Evolutionary conservation across 2,329 filamentous ascomycete genomes (phyloP).

Genomic region (Sphaerulina vaccinii): DNA sequence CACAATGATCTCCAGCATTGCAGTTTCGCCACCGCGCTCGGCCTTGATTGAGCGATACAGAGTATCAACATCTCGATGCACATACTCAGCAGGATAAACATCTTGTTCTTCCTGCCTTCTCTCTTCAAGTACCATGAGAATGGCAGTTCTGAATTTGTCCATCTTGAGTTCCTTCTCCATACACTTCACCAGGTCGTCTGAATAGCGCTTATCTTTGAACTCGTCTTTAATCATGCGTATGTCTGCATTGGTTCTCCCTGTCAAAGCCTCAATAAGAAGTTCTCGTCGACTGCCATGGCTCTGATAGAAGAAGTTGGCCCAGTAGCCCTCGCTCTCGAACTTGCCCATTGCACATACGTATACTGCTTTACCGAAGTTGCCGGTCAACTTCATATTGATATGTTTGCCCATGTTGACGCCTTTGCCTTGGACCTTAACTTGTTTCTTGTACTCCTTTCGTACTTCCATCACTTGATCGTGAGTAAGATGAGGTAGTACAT

Average conservation of each 20-base stretch:
- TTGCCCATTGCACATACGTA: slow-evolving; percentile 85
- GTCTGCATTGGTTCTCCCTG: slow-evolving; percentile 87
- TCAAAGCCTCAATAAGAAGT: slow-evolving; percentile 86
- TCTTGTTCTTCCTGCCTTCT: slow-evolving; percentile 79
- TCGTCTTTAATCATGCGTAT: slow-evolving; percentile 80
- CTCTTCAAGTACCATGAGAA: slow-evolving; percentile 80
- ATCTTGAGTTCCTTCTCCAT: slow-evolving; percentile 92
- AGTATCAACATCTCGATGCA: slow-evolving; percentile 65
- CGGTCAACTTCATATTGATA: slow-evolving; percentile 75
- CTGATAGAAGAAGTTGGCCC: slow-evolving; percentile 98
- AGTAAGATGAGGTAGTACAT: slow-evolving; percentile 78
- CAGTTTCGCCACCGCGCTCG: slow-evolving; percentile 74
- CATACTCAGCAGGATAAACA: slow-evolving; percentile 56
- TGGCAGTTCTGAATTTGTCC: slow-evolving; percentile 90
- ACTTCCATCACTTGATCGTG: slow-evolving; percentile 87
- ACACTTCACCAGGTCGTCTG: slow-evolving; percentile 74
- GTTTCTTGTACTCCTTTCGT: slow-evolving; percentile 83
- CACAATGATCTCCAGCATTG: slow-evolving; percentile 83
- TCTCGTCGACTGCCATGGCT: slow-evolving; percentile 80
- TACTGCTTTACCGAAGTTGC: slow-evolving; percentile 82
- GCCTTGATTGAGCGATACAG: slow-evolving; percentile 70
- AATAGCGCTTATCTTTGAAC: slow-evolving; percentile 90
- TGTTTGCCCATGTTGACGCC: slow-evolving; percentile 85
- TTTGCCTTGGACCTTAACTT: slow-evolving; percentile 78
- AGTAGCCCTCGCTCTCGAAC: slow-evolving; percentile 94